Evolutionary conservation across 2,329 filamentous ascomycete species (phyloP).

Genomic region (Acarospora socialis): DNA sequence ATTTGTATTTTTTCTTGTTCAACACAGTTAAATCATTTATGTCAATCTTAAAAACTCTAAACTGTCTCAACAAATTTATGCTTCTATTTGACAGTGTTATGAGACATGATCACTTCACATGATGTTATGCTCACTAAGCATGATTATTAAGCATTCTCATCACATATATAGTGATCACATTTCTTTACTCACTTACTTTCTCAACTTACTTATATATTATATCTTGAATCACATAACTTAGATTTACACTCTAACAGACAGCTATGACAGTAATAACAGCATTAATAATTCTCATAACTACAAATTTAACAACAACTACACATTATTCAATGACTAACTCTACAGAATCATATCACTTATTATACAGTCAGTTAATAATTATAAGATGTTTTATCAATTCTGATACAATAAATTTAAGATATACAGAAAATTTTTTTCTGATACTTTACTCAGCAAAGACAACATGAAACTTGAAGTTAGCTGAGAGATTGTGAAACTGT

Average conservation of each 20-base stretch:
- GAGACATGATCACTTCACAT: too few relatives aligned
- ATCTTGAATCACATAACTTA: too few relatives aligned
- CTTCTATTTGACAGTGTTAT: too few relatives aligned
- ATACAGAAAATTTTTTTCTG: conserved; percentile 5
- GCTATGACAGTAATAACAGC: background rate
- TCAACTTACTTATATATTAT: too few relatives aligned
- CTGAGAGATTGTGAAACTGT: conserved; percentile 5
- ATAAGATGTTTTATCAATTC: conserved; percentile 5
- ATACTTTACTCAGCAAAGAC: conserved; percentile 3
- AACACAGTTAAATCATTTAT: too few relatives aligned
- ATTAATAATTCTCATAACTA: conserved; percentile 4
- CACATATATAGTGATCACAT: too few relatives aligned
- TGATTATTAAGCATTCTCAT: too few relatives aligned
- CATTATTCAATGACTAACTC: background rate
- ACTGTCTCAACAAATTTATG: background rate
- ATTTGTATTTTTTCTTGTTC: too few relatives aligned
- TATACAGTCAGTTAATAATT: background rate
- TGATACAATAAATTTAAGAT: conserved; percentile 4
- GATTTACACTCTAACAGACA: too few relatives aligned
- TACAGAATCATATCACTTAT: background rate
- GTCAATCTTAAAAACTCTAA: background rate
- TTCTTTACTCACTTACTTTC: too few relatives aligned
- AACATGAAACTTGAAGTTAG: conserved; percentile 1
- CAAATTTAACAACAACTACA: conserved; percentile 4
- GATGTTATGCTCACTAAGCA: too few relatives aligned